phyloP scores from a whole-genome alignment of 805 yeast genomes.

The Cyberlindnera veronae region DNA sequence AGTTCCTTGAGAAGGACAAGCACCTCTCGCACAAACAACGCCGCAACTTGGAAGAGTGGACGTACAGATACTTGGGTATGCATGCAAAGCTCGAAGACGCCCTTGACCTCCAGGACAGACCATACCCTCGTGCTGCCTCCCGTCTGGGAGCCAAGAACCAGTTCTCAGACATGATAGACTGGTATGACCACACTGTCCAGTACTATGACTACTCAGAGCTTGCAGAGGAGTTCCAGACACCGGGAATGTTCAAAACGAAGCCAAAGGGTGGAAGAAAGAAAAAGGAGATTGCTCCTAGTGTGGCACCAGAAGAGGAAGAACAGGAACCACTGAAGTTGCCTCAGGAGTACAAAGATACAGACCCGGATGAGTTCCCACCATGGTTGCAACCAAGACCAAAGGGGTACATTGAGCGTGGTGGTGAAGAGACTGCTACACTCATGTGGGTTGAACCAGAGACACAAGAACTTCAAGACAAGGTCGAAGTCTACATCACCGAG shows the following conservation, averaged over 20 bases:
- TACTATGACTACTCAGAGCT: conserved; percentile 48
- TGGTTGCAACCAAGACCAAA: conserved; percentile 80
- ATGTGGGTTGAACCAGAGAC: conserved; percentile 57
- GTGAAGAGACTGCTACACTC: conserved; percentile 57
- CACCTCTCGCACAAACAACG: conserved; percentile 41
- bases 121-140: conserved; percentile 78
- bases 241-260: conserved; percentile 16
- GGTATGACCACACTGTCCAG: conserved; percentile 61
- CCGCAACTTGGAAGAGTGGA: conserved; percentile 71
- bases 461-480: conserved; percentile 23
- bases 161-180: conserved; percentile 59
- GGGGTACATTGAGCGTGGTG: conserved; percentile 85
- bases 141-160: conserved; percentile 74
- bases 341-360: conserved; percentile 37
- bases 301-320: conserved; percentile 21
- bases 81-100: conserved; percentile 75
- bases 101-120: conserved; percentile 70
- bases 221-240: conserved; percentile 19
- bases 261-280: conserved; percentile 24
- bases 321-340: conserved; percentile 41
- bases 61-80: conserved; percentile 72
- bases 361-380: conserved; percentile 51
- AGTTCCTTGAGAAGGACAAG: conserved; percentile 47
- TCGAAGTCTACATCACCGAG: conserved; percentile 52
- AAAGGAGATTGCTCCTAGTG: conserved; percentile 17